A percentile compares a stretch with the other conserved stretches of the same genome.
Evolutionary conservation across 2,329 filamentous ascomycete species (phyloP).

Genomic region (Fusarium sulawesiense): DNA sequence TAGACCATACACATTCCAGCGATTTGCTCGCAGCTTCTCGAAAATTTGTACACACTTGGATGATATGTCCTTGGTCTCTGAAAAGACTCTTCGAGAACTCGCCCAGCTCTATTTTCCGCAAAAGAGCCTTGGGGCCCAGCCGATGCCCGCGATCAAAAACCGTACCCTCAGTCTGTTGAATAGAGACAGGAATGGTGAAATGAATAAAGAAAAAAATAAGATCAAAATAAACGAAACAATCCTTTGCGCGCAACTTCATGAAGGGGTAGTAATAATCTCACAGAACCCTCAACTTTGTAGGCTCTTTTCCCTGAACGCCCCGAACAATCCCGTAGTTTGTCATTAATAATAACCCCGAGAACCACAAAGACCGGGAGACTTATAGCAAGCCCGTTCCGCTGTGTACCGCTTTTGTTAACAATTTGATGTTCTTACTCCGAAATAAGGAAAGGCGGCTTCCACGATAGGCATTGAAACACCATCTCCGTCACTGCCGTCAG

Average conservation of each 20-base stretch:
- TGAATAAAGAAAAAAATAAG: conserved; percentile 24
- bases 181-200: conserved; percentile 31
- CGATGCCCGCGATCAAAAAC: conserved; percentile 18
- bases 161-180: conserved; percentile 23
- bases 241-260: conserved; percentile 45
- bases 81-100: conserved; percentile 26
- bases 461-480: neutral
- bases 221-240: conserved; percentile 26
- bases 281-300: conserved; percentile 44
- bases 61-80: conserved; percentile 22
- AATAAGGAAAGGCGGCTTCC: neutral
- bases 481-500: neutral
- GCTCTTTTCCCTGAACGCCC: conserved; percentile 47
- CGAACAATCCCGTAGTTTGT: conserved; percentile 45
- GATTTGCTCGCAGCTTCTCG: conserved; percentile 18
- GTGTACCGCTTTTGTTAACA: conserved; percentile 24
- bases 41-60: conserved; percentile 30
- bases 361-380: conserved; percentile 29
- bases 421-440: conserved; percentile 2
- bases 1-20: conserved; percentile 31
- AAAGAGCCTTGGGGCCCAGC: conserved; percentile 2
- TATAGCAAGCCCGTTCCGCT: conserved; percentile 31
- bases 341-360: conserved; percentile 43
- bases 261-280: conserved; percentile 42
- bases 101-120: conserved; percentile 27